phyloP scores from a whole-genome alignment of 2,329 filamentous ascomycete species.

The Alternaria sp. region DNA sequence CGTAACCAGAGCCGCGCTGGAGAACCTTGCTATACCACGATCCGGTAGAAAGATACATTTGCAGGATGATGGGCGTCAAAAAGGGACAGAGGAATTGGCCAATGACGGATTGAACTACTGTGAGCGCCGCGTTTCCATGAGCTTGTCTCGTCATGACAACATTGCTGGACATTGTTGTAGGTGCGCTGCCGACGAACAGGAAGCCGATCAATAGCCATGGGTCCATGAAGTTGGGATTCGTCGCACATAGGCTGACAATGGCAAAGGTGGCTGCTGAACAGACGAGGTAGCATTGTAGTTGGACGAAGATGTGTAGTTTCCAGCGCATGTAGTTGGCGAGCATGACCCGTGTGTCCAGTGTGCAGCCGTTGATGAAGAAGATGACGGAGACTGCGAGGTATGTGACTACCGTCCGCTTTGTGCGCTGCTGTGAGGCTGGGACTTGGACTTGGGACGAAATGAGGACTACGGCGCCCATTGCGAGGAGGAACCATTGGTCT shows the following conservation, averaged over 20 bases:
- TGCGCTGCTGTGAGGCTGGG: constrained; percentile 62
- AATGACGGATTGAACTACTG: constrained; percentile 71
- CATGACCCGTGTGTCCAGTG: constrained; percentile 70
- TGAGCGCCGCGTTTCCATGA: constrained; percentile 65
- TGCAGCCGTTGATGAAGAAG: constrained; percentile 76
- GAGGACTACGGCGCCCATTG: constrained; percentile 63
- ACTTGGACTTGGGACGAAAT: constrained; percentile 66
- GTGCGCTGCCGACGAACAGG: constrained; percentile 72
- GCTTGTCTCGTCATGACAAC: constrained; percentile 77
- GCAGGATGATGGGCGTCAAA: constrained; percentile 70
- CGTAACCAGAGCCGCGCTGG: constrained; percentile 63
- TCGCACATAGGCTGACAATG: constrained; percentile 62
- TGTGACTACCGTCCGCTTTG: constrained; percentile 63
- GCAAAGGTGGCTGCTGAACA: constrained; percentile 70
- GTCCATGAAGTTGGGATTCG: constrained; percentile 64
- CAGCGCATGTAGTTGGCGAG: constrained; percentile 70
- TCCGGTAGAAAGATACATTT: constrained; percentile 65
- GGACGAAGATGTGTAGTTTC: constrained; percentile 73
- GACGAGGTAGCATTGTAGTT: constrained; percentile 72
- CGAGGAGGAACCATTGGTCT: constrained; percentile 72
- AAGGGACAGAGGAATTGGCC: constrained; percentile 76
- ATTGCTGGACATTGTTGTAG: constrained; percentile 77
- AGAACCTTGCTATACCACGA: constrained; percentile 66
- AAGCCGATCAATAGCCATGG: constrained; percentile 73
- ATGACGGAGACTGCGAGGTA: constrained; percentile 75